phyloP scores from a whole-genome alignment of 352 stramenopile species.

The Globisporangium iwayamae region DNA sequence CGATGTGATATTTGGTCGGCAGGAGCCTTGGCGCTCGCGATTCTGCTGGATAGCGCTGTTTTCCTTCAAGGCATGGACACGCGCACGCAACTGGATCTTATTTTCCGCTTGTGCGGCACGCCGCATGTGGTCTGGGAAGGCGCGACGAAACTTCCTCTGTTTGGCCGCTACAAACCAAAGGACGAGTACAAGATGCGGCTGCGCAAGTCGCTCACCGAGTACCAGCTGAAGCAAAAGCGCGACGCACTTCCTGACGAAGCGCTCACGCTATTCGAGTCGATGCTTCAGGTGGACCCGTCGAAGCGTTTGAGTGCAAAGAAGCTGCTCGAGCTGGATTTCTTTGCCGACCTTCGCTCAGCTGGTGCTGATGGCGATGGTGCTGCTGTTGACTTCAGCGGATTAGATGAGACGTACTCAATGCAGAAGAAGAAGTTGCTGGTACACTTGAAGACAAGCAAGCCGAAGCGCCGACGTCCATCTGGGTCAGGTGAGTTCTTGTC shows the following conservation, averaged over 20 bases:
- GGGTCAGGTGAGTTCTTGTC: slow-evolving; percentile 14
- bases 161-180: slow-evolving; percentile 54
- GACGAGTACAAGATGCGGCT: slow-evolving; percentile 75
- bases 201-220: slow-evolving; percentile 72
- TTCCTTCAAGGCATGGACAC: slow-evolving; percentile 61
- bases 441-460: slow-evolving; percentile 43
- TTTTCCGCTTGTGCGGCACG: slow-evolving; percentile 77
- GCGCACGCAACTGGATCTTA: slow-evolving; percentile 70
- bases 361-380: not conserved
- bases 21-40: slow-evolving; percentile 57
- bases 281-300: slow-evolving; percentile 74
- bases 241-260: slow-evolving; percentile 47
- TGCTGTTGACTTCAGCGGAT: slow-evolving; percentile 36
- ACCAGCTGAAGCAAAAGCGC: slow-evolving; percentile 35
- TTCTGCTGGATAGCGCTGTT: slow-evolving; percentile 62
- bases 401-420: slow-evolving; percentile 46
- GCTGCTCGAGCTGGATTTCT: slow-evolving; percentile 58
- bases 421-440: slow-evolving; percentile 63
- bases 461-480: slow-evolving; percentile 23
- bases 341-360: slow-evolving; percentile 34
- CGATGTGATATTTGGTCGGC: slow-evolving; percentile 74
- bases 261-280: slow-evolving; percentile 60
- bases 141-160: slow-evolving; percentile 52
- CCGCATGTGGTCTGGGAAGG: slow-evolving; percentile 50
- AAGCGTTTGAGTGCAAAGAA: slow-evolving; percentile 47